Percentiles rank a stretch among this genome's conserved stretches.
These are phyloP conservation scores for Penicillium thymicola DNA, from an alignment of 2,329 filamentous ascomycete genomes.

Conservation along the genomic window DNA sequence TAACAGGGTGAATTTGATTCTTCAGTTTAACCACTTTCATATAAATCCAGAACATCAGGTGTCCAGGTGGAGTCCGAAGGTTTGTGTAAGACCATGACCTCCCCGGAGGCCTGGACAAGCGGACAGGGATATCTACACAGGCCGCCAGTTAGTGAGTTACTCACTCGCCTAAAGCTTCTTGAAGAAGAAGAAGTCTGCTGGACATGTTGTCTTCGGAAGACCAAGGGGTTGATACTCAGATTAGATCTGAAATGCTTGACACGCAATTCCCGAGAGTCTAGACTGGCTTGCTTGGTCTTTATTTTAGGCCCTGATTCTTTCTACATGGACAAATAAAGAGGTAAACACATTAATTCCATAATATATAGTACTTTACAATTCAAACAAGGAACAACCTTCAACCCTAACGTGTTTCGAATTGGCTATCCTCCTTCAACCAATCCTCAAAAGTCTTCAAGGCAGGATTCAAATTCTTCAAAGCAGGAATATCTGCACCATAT, in stretches of 20 bases:
- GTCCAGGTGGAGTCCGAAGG: not conserved
- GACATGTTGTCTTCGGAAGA: constrained; percentile 30
- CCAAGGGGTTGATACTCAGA: constrained; percentile 25
- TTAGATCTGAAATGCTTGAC: constrained; percentile 23
- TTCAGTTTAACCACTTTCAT: not conserved
- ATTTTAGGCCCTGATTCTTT: not conserved
- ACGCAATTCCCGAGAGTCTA: constrained; percentile 16
- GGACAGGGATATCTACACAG: not conserved
- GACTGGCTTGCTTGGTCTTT: not conserved
- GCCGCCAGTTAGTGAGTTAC: constrained; percentile 17
- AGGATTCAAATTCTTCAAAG: constrained; percentile 44
- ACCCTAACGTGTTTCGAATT: constrained; percentile 23
- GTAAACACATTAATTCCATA: not conserved
- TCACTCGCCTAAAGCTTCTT: constrained; percentile 14
- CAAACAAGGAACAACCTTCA: not conserved
- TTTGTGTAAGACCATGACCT: not conserved
- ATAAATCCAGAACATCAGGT: not conserved
- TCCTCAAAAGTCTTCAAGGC: constrained; percentile 47
- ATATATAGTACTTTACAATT: too few relatives aligned
- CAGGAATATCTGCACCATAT: constrained; percentile 47
- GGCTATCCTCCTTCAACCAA: constrained; percentile 50
- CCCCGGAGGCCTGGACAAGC: not conserved
- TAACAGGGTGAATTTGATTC: not conserved
- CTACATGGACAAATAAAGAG: not conserved
- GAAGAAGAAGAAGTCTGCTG: constrained; percentile 20